These are phyloP conservation scores for Tilletia setariae DNA, from an alignment of 1,284 basidiomycete genomes.

Conservation along the genomic window DNA sequence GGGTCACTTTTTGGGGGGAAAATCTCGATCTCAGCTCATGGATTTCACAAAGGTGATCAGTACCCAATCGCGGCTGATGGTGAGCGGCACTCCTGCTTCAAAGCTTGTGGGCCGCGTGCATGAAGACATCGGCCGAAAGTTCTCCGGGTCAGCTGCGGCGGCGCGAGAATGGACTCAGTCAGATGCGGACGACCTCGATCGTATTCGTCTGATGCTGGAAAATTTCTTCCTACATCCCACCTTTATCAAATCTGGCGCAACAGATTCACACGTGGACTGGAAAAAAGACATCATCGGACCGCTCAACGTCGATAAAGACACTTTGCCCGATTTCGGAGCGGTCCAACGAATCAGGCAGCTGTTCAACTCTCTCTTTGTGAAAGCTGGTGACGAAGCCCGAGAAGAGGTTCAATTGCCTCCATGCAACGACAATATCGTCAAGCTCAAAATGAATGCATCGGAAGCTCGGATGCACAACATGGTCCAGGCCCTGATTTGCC, in stretches of 20 bases:
- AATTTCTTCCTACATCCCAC: slow-evolving; percentile 5
- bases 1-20: not conserved
- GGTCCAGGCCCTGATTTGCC: not conserved
- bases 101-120: not conserved
- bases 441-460: not conserved
- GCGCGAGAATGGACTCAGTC: not conserved
- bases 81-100: not conserved
- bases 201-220: not conserved
- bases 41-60: not conserved
- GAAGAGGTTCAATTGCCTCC: not conserved
- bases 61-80: not conserved
- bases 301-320: not conserved
- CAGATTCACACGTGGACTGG: not conserved
- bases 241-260: not conserved
- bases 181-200: not conserved
- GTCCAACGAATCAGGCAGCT: not conserved
- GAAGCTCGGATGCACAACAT: not conserved
- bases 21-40: not conserved
- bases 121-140: not conserved
- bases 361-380: not conserved
- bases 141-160: not conserved
- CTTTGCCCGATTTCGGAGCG: not conserved
- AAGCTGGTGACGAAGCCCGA: not conserved
- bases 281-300: not conserved
- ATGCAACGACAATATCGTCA: not conserved